Conservation (phyloP, 169 alveolate species). For the Cystoisospora suis region DNA sequence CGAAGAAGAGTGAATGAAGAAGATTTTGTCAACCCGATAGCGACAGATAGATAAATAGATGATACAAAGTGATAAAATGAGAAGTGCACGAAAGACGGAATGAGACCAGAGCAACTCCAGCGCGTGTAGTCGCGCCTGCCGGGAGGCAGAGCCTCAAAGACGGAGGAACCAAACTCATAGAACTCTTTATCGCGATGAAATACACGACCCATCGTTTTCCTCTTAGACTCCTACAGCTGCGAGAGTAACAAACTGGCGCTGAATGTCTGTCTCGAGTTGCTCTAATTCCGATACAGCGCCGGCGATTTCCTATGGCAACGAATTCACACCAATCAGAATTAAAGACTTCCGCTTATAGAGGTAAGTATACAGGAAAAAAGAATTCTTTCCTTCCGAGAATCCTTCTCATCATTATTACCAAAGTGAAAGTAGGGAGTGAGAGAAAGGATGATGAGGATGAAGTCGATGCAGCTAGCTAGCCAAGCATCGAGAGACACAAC, state of each 20-base stretch:
- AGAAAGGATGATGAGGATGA: background rate
- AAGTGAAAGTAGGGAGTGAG: background rate
- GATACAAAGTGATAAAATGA: background rate
- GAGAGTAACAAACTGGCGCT: constrained; percentile 21
- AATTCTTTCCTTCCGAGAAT: background rate
- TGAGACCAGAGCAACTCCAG: background rate
- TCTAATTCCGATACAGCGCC: constrained; percentile 10
- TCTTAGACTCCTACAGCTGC: constrained; percentile 3
- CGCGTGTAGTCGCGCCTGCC: background rate
- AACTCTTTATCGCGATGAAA: background rate
- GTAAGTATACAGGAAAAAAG: background rate
- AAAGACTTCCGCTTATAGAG: background rate
- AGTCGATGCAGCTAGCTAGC: background rate
- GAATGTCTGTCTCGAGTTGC: background rate
- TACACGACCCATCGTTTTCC: no score
- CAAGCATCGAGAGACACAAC: background rate
- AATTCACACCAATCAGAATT: no score
- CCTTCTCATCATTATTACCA: background rate
- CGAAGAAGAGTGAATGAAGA: background rate
- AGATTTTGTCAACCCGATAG: background rate
- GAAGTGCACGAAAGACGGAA: background rate
- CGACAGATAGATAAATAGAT: background rate
- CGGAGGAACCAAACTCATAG: background rate
- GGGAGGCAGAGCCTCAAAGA: background rate
- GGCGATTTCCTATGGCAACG: background rate